Evolutionary conservation across 164 flowering plant genomes (phyloP), one percentile per base, ranked within the genome.

Genomic region (Cinnamomum micranthum): DNA sequence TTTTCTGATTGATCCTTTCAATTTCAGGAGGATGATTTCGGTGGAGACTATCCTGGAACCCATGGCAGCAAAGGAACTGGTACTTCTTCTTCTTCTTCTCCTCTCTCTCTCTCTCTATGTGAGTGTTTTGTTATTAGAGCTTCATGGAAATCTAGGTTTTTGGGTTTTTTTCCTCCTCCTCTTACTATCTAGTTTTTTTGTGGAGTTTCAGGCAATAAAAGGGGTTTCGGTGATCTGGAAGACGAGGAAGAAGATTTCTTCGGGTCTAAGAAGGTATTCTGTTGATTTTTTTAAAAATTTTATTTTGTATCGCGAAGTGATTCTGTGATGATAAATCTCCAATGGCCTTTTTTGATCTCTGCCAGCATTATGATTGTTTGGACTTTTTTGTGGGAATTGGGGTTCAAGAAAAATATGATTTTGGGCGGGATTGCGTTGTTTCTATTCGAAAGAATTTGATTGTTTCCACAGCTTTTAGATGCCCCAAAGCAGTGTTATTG

Each of bases 171-270:
- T 73, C 24, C 23, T 68, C 24, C 23, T 68, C 73, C 23, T 4
- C 9, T 13, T 62, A 25, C 9, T 31, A 11, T 11, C 41, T 31
- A 6, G 4, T 31, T 31, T 31, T 41, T 15, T 75, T 20, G 5
- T 23, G 71, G 35, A 33, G 66, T 75, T 79, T 70, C 71, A 95
- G 99, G 94, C 25, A 88, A n/a, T 31, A 94, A 96, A 84, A 88
- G 97, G 80, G 77, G 89, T 71, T 96, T 90, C 77, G 99, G 89
- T 69, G 98, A 93, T 65, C 82, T 93, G n/a, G 98, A 94, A 47
- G 99, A 96, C 59, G 99, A 95, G 7, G 99, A 94, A 23, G 99
- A 93, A 14, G 99, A 96, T 73, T 62, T 93, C 24, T 93, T 95
- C 73, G 90, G 90, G 50, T 81, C 97, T 2, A 88, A 91, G 67